Evolutionary conservation across 2,329 filamentous ascomycete species (phyloP).

Genomic region (Fusarium transvaalense): DNA sequence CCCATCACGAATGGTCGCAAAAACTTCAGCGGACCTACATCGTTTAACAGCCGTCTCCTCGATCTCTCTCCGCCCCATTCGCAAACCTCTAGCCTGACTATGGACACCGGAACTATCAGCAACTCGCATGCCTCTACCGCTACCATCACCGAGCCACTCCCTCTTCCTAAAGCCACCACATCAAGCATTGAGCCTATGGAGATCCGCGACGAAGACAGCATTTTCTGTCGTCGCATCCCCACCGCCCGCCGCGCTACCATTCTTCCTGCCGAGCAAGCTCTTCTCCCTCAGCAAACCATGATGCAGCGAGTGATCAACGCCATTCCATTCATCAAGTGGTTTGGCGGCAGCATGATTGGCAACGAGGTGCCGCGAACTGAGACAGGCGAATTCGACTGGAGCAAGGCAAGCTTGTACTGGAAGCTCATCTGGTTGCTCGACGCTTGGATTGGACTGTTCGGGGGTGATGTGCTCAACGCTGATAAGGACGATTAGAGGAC

Average conservation of each 20-base stretch:
- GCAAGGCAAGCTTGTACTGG: constrained; percentile 75
- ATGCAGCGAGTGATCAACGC: constrained; percentile 72
- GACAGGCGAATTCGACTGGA: constrained; percentile 82
- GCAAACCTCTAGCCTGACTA: constrained; percentile 66
- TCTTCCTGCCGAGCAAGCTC: constrained; percentile 76
- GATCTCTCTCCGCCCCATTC: constrained; percentile 60
- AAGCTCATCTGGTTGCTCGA: constrained; percentile 74
- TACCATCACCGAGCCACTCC: constrained; percentile 57
- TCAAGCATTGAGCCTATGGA: constrained; percentile 49
- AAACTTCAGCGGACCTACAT: constrained; percentile 50
- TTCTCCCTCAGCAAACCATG: constrained; percentile 76
- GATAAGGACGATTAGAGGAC: constrained; percentile 68
- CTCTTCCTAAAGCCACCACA: constrained; percentile 33
- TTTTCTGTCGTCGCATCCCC: constrained; percentile 73
- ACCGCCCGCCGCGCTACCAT: constrained; percentile 74
- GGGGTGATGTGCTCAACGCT: constrained; percentile 67
- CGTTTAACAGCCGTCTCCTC: constrained; percentile 55
- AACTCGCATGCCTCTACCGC: constrained; percentile 59
- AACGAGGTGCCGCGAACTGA: constrained; percentile 80
- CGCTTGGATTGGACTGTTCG: constrained; percentile 68
- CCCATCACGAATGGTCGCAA: constrained; percentile 48
- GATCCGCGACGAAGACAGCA: constrained; percentile 53
- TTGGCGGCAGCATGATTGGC: constrained; percentile 79
- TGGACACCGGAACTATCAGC: constrained; percentile 68
- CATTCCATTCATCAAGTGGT: constrained; percentile 79